These are phyloP conservation scores for Lophium mytilinum DNA, from an alignment of 495 filamentous ascomycete genomes.

Conservation along the genomic window DNA sequence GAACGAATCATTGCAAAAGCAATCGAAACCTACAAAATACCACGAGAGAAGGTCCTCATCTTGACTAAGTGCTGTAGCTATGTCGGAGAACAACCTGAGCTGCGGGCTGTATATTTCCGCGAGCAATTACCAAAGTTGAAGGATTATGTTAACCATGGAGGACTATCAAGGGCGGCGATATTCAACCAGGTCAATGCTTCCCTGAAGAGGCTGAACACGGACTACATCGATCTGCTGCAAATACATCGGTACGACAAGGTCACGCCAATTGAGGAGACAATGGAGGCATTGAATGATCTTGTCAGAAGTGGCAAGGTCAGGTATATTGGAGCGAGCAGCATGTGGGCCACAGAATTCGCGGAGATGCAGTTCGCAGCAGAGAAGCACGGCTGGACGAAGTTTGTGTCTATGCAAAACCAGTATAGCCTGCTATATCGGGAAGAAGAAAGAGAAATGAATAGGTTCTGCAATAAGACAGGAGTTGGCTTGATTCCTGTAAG, in stretches of 20 bases:
- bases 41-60: constrained; percentile 39
- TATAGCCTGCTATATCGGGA: constrained; percentile 36
- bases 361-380: constrained; percentile 32
- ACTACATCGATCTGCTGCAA: constrained; percentile 32
- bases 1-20: constrained; percentile 42
- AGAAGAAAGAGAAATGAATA: constrained; percentile 36
- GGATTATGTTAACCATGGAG: constrained; percentile 42
- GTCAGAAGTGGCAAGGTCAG: constrained; percentile 33
- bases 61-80: constrained; percentile 40
- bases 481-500: constrained; percentile 32
- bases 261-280: constrained; percentile 29
- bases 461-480: constrained; percentile 33
- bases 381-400: constrained; percentile 38
- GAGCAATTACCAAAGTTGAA: constrained; percentile 30
- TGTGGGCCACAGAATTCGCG: constrained; percentile 35
- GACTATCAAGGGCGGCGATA: constrained; percentile 29
- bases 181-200: constrained; percentile 27
- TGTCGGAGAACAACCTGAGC: constrained; percentile 30
- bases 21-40: constrained; percentile 39
- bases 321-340: constrained; percentile 34
- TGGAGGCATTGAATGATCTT: constrained; percentile 34
- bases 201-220: constrained; percentile 22
- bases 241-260: constrained; percentile 29
- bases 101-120: constrained; percentile 15
- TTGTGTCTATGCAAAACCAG: constrained; percentile 38